Base-by-base conservation (phyloP, 768 basidiomycete species). In the Boletus reticulatus region DNA sequence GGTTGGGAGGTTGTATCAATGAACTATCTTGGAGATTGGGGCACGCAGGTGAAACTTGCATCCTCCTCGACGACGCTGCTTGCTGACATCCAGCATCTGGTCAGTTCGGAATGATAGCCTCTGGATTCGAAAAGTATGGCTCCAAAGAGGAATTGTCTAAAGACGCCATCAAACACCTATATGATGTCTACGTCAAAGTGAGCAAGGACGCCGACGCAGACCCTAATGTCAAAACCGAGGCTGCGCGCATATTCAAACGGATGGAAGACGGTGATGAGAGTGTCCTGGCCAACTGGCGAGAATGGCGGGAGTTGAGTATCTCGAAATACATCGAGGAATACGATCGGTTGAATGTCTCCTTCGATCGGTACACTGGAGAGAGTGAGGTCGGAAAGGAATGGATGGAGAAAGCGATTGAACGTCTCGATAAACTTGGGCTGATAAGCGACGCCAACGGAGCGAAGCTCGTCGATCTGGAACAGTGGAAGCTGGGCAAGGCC, bases 1-100 rank as follows among this genome's bases (percentile, higher is more conserved):
- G 95, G 96, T 16, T 98, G 93, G 94, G 83, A 93, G 8, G 94
- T 95, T n/a, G 72, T 83, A 37, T 81, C 89, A 2, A 76, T 98
- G 73, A 99, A 99, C 70, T 99, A 99, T 70, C 82, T 98, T 16
- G 96, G 96, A 3, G 96, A 98, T 67, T 98, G 95, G 96, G 96
- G 96, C 22, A 98, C 94, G 41, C 96, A 98, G 81, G 94, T 93
- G 38, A 68, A 17, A 0, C n/a, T 16, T 36, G 38, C 29, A 13
- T 19, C 27, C 13, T 29, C n/a, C n/a, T 27, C 13, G 3, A 16
- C 24, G 13, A 37, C 9, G 10, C n/a, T 42, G 20, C n/a, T 31
- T 24, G 8, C 53, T 58, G 22, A 57, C 17, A n/a, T 5, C 22
- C 27, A 32, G 4, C 22, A 1, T 56, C 29, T 4, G 17, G 17